Evolutionary conservation across 2,329 filamentous ascomycete genomes (phyloP).

Genomic region (Botrytis elliptica): DNA sequence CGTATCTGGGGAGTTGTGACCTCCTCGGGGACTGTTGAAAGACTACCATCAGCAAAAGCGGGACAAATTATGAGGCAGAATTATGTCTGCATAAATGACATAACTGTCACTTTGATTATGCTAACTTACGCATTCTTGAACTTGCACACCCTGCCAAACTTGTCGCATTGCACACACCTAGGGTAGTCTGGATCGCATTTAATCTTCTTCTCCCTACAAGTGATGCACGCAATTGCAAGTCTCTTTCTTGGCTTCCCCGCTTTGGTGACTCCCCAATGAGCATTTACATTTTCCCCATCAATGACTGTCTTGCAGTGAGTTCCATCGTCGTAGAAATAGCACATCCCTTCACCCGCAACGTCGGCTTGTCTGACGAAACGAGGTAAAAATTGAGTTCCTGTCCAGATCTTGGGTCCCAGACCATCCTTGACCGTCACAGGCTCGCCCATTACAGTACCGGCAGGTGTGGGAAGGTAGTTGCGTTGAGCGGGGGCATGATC

Average conservation of each 20-base stretch:
- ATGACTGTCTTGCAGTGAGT: slow-evolving; percentile 80
- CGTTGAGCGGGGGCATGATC: slow-evolving; percentile 28
- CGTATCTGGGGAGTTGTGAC: slow-evolving; percentile 40
- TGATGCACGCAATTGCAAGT: slow-evolving; percentile 87
- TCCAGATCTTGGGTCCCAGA: slow-evolving; percentile 68
- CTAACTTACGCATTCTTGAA: slow-evolving; percentile 78
- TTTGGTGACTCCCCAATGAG: slow-evolving; percentile 91
- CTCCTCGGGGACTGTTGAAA: slow-evolving; percentile 37
- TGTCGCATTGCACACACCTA: slow-evolving; percentile 88
- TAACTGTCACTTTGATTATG: background rate
- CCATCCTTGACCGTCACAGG: slow-evolving; percentile 52
- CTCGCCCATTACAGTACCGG: slow-evolving; percentile 32
- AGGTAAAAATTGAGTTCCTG: slow-evolving; percentile 65
- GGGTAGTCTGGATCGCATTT: slow-evolving; percentile 89
- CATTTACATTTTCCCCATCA: slow-evolving; percentile 83
- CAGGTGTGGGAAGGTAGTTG: slow-evolving; percentile 33
- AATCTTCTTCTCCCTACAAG: slow-evolving; percentile 95
- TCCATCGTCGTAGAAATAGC: slow-evolving; percentile 84
- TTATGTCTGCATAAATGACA: background rate
- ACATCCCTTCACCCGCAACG: slow-evolving; percentile 74
- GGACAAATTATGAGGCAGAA: background rate
- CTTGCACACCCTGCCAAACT: slow-evolving; percentile 81
- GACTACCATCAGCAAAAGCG: slow-evolving; percentile 41
- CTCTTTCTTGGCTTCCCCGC: slow-evolving; percentile 90
- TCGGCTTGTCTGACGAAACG: slow-evolving; percentile 63